Percentiles rank a stretch among this genome's conserved stretches.
These are phyloP conservation scores for Aureobasidium sp. DNA, from an alignment of 2,329 filamentous ascomycete species.

Conservation along the genomic window DNA sequence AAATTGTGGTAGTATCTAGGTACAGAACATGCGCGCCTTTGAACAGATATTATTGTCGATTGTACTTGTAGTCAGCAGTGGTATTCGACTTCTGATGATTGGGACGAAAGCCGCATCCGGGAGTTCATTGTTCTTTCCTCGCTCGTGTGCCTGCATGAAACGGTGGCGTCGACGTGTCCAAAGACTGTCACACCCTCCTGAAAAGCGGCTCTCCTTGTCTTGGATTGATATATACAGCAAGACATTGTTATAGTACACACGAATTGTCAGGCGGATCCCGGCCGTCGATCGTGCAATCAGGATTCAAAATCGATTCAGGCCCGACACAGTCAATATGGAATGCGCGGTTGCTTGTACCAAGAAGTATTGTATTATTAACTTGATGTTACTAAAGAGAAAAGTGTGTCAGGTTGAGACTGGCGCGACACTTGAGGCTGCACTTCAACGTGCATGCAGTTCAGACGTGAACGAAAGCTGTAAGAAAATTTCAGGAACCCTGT, in stretches of 20 bases:
- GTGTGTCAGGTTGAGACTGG: background rate
- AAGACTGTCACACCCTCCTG: background rate
- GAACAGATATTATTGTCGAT: background rate
- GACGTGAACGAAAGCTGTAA: background rate
- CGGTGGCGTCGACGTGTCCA: background rate
- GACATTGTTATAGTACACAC: background rate
- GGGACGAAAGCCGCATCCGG: background rate
- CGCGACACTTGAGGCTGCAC: background rate
- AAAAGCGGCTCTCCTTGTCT: slow-evolving; percentile 3
- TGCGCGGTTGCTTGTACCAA: background rate
- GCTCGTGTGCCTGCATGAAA: slow-evolving; percentile 5
- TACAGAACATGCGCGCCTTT: background rate
- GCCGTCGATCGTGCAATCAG: background rate
- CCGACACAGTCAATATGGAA: background rate
- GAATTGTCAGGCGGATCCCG: background rate
- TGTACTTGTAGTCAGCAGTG: background rate
- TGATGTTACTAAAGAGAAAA: background rate
- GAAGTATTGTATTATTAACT: background rate
- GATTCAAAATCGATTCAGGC: background rate
- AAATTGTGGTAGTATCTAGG: background rate
- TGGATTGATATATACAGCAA: background rate
- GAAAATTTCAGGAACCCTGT: background rate
- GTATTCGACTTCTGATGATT: no score
- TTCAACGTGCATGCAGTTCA: background rate
- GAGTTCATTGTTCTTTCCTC: background rate